phyloP scores from a whole-genome alignment of 2,329 filamentous ascomycete genomes.

The Penicillium hesseltinei region DNA sequence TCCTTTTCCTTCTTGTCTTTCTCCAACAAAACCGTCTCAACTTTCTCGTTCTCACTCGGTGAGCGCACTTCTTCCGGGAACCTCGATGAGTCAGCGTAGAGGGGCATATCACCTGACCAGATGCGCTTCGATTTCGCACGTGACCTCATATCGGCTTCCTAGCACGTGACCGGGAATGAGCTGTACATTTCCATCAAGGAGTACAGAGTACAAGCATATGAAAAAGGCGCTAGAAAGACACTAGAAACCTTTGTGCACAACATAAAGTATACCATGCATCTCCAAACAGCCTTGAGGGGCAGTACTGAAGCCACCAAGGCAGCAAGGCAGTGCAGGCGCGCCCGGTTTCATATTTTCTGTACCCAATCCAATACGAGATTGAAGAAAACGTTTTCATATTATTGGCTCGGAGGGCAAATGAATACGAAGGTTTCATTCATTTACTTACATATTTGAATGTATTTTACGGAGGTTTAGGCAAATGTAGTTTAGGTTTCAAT shows the following conservation, averaged over 20 bases:
- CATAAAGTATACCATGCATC: not conserved
- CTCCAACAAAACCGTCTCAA: conserved; percentile 1
- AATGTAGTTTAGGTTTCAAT: not conserved
- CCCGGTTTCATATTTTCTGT: not conserved
- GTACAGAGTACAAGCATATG: not conserved
- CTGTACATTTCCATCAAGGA: not conserved
- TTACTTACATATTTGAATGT: not conserved
- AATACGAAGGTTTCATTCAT: not conserved
- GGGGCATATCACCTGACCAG: conserved; percentile 1
- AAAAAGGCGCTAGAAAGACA: not conserved
- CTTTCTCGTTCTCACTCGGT: conserved; percentile 4
- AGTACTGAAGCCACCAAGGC: not conserved
- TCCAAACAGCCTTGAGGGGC: not conserved
- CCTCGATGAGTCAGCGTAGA: conserved; percentile 3
- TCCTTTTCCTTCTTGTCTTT: not conserved
- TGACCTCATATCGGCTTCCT: not conserved
- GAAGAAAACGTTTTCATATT: not conserved
- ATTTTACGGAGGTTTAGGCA: not conserved
- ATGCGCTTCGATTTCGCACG: not conserved
- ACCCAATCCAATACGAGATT: not conserved
- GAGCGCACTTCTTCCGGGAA: conserved; percentile 4
- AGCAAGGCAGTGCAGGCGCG: conserved; percentile 6
- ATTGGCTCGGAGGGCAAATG: not conserved
- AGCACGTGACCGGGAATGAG: not conserved
- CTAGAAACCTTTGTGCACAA: not conserved